phyloP scores from a whole-genome alignment of 371 early-diverging fungal genomes.

The Mortierella sp. region DNA sequence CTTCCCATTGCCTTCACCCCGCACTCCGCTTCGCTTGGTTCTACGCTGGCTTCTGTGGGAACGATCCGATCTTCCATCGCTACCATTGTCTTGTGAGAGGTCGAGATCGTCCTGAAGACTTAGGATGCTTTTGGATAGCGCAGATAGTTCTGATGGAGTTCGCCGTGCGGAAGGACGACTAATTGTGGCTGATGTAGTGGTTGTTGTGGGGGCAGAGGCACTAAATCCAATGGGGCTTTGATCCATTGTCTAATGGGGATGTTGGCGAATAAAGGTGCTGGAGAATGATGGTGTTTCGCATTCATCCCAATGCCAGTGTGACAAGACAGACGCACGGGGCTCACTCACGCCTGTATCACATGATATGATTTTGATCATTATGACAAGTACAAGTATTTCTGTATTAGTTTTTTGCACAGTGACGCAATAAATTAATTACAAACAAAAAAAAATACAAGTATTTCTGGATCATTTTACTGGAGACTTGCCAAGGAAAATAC shows the following conservation, averaged over 20 bases:
- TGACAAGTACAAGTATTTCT: too few species aligned
- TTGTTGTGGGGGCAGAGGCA: conserved; percentile 7
- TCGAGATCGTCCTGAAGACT: conserved; percentile 36
- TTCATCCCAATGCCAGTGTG: too few species aligned
- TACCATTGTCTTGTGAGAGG: conserved; percentile 16
- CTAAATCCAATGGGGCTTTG: conserved; percentile 4
- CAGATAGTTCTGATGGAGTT: conserved; percentile 36
- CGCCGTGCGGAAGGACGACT: conserved; percentile 18
- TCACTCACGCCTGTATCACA: too few species aligned
- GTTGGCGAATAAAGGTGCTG: background rate
- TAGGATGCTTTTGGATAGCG: conserved; percentile 39
- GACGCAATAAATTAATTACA: too few species aligned
- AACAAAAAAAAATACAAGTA: too few species aligned
- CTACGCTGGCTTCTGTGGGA: conserved; percentile 12
- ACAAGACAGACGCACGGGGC: too few species aligned
- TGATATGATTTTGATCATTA: too few species aligned
- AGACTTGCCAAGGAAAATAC: too few species aligned
- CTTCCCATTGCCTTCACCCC: conserved; percentile 1
- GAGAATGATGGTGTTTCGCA: too few species aligned
- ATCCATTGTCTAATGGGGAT: conserved; percentile 11
- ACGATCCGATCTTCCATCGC: conserved; percentile 26
- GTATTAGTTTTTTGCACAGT: too few species aligned
- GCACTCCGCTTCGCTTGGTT: conserved; percentile 2
- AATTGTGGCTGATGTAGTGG: background rate
- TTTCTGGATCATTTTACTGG: too few species aligned